Percentiles rank a stretch among this genome's conserved stretches.
Conservation (phyloP, 306 rosid species). For the Lathyrus aphaca region DNA sequence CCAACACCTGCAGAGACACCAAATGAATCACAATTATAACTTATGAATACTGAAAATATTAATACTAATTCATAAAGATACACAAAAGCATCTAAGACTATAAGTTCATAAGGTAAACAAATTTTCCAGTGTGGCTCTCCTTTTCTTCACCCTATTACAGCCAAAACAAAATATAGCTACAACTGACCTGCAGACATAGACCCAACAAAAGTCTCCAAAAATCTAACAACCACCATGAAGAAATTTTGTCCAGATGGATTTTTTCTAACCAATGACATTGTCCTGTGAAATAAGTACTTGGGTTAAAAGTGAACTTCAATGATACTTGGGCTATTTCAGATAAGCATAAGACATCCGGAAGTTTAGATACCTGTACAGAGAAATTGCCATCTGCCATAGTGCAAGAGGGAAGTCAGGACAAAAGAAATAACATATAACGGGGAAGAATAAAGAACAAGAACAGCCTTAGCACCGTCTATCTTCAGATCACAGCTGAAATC, state of each 20-base stretch:
- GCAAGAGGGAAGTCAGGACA: conserved; percentile 38
- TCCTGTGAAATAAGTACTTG: conserved; percentile 55
- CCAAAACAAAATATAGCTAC: conserved; percentile 30
- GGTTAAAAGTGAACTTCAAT: conserved; percentile 40
- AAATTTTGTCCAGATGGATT: conserved; percentile 73
- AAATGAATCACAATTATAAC: conserved; percentile 37
- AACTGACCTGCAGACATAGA: conserved; percentile 90
- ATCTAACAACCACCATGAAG: conserved; percentile 80
- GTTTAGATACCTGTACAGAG: conserved; percentile 84
- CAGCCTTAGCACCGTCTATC: conserved; percentile 36
- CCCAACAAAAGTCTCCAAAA: conserved; percentile 98
- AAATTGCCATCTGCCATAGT: conserved; percentile 87
- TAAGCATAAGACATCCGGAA: conserved; percentile 33
- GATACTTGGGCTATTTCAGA: conserved; percentile 16
- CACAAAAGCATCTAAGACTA: conserved; percentile 7
- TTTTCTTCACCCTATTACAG: not conserved
- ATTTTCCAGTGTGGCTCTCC: conserved; percentile 1
- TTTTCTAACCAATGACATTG: conserved; percentile 81
- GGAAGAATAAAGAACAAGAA: conserved; percentile 26
- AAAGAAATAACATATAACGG: conserved; percentile 23
- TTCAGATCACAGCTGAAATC: conserved; percentile 34
- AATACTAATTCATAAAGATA: conserved; percentile 22
- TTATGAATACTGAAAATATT: conserved; percentile 39
- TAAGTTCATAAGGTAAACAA: conserved; percentile 5
- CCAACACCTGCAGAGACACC: conserved; percentile 81